Conservation (phyloP, 768 basidiomycete species). For the Podaxis carcinomalis region DNA sequence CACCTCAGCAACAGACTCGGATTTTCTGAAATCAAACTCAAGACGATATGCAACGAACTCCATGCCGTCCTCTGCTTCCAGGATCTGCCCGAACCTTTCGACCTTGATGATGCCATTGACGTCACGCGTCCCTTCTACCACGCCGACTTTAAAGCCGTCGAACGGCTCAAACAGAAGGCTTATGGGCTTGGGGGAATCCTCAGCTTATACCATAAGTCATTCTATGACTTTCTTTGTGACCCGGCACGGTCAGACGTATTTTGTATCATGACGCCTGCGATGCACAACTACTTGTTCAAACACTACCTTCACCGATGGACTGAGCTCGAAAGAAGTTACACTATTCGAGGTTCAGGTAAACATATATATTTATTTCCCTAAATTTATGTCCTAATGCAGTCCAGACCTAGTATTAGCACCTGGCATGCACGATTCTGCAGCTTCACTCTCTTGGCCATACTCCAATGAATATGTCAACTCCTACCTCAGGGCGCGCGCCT, state of each 20-base stretch:
- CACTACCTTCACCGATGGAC: not conserved
- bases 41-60: not conserved
- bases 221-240: not conserved
- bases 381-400: not conserved
- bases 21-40: not conserved
- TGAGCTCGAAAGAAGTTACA: not conserved
- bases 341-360: not conserved
- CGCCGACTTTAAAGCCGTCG: not conserved
- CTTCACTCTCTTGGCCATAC: not conserved
- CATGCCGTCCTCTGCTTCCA: not conserved
- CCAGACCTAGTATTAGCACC: not conserved
- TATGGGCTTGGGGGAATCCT: not conserved
- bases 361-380: constrained; percentile 21
- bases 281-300: not conserved
- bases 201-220: not conserved
- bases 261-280: not conserved
- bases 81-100: not conserved
- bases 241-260: not conserved
- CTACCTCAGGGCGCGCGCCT: not conserved
- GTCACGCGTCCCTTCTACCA: not conserved
- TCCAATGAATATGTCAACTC: not conserved
- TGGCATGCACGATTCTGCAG: not conserved
- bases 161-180: not conserved
- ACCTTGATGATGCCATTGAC: not conserved
- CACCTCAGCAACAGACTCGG: not conserved